phyloP scores from a whole-genome alignment of 768 basidiomycete species.

The Hemileccinum rubropunctum region DNA sequence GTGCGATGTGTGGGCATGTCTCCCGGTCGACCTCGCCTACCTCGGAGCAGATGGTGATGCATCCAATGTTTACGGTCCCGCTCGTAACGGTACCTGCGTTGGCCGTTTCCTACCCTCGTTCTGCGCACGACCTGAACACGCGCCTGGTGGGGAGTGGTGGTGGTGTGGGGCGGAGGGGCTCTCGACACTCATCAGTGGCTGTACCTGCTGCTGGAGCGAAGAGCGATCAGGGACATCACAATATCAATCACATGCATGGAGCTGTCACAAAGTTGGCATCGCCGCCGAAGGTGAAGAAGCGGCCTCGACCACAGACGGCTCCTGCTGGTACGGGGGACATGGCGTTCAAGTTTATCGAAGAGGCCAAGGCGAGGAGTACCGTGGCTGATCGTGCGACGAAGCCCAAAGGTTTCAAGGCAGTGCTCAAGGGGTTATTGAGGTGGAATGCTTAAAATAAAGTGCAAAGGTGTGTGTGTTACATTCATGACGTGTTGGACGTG shows the following conservation, averaged over 20 bases:
- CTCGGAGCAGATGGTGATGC: conserved; percentile 1
- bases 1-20: conserved; percentile 21
- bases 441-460: conserved; percentile 8
- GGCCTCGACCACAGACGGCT: conserved; percentile 26
- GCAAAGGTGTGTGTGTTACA: conserved; percentile 1
- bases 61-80: conserved; percentile 31
- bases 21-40: not conserved
- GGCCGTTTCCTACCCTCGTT: not conserved
- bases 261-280: not conserved
- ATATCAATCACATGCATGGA: not conserved
- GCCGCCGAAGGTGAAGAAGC: conserved; percentile 7
- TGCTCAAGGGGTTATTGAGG: conserved; percentile 18
- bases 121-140: not conserved
- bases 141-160: not conserved
- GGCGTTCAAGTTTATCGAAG: conserved; percentile 16
- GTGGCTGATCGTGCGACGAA: not conserved
- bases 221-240: not conserved
- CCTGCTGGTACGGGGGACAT: conserved; percentile 13
- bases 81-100: conserved; percentile 23
- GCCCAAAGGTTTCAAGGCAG: conserved; percentile 9
- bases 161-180: not conserved
- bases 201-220: not conserved
- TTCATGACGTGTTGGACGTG: not conserved
- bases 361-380: not conserved
- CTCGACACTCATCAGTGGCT: not conserved